These are phyloP conservation scores for Penicillium dipodomyicola DNA, from an alignment of 495 filamentous ascomycete genomes.

Conservation along the genomic window DNA sequence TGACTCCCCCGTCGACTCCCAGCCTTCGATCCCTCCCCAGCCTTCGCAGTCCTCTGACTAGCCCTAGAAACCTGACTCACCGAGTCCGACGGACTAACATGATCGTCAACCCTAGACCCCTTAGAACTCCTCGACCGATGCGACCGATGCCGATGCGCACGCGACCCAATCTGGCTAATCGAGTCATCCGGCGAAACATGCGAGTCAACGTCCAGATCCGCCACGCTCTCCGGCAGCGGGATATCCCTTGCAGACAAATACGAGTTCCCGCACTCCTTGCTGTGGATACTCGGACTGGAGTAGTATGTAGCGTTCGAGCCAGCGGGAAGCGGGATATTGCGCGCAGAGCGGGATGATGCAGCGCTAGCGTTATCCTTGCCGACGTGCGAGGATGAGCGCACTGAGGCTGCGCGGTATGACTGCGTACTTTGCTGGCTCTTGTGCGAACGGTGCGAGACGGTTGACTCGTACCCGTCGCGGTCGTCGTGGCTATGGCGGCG, in stretches of 20 bases:
- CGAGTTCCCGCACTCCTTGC: slow-evolving; percentile 19
- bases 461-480: slow-evolving; percentile 11
- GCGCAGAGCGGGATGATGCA: slow-evolving; percentile 33
- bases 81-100: slow-evolving; percentile 62
- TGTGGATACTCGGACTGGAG: slow-evolving; percentile 19
- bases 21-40: slow-evolving; percentile 31
- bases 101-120: slow-evolving; percentile 37
- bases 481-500: slow-evolving; percentile 22
- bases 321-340: slow-evolving; percentile 33
- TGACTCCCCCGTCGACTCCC: slow-evolving; percentile 37
- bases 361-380: slow-evolving; percentile 19
- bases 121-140: slow-evolving; percentile 28
- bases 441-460: slow-evolving; percentile 23
- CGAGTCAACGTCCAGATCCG: slow-evolving; percentile 36
- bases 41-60: slow-evolving; percentile 42
- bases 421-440: slow-evolving; percentile 20
- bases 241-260: slow-evolving; percentile 36
- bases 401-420: slow-evolving; percentile 8
- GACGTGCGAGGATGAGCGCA: slow-evolving; percentile 12
- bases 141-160: slow-evolving; percentile 13
- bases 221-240: slow-evolving; percentile 50
- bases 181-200: slow-evolving; percentile 39
- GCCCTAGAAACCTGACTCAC: slow-evolving; percentile 57
- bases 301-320: slow-evolving; percentile 17
- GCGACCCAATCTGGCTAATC: slow-evolving; percentile 37